phyloP scores from a whole-genome alignment of 805 yeast species.

The Tetrapisispora fleetii region DNA sequence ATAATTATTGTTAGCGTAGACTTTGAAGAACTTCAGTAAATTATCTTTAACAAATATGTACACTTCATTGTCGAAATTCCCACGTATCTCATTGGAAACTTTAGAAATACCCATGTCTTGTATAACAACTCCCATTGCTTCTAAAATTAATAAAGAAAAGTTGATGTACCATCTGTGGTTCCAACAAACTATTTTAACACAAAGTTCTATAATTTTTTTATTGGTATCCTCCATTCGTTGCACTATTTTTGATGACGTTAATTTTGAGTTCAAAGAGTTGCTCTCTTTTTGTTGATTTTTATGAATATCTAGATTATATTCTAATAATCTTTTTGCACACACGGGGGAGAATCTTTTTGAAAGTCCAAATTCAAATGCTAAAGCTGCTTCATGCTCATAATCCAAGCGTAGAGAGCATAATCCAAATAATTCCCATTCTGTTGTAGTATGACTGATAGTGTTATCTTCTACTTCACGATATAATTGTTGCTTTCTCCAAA shows the following conservation, averaged over 20 bases:
- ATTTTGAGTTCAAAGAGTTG: conserved; percentile 10
- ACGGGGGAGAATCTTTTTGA: conserved; percentile 66
- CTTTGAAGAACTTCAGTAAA: conserved; percentile 16
- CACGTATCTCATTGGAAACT: conserved; percentile 57
- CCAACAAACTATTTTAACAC: conserved; percentile 77
- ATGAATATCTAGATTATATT: conserved; percentile 44
- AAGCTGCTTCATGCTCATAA: conserved; percentile 74
- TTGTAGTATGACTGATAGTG: conserved; percentile 59
- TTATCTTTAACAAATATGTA: conserved; percentile 14
- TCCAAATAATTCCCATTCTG: conserved; percentile 89
- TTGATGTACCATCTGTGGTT: conserved; percentile 93
- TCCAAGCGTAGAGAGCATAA: conserved; percentile 70
- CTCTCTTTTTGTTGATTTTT: conserved; percentile 14
- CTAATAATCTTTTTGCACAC: conserved; percentile 61
- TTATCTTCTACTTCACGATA: conserved; percentile 82
- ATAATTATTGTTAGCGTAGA: conserved; percentile 14
- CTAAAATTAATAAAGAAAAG: conserved; percentile 59
- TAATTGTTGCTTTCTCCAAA: conserved; percentile 83
- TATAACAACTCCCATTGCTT: conserved; percentile 46
- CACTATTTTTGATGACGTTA: conserved; percentile 26
- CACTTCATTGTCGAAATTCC: conserved; percentile 42
- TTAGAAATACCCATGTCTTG: conserved; percentile 69
- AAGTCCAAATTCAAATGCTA: conserved; percentile 66
- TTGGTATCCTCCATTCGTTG: conserved; percentile 27
- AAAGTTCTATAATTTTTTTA: conserved; percentile 49